Conservation (phyloP, 345 rosid genomes). For the Melaleuca alternifolia region DNA sequence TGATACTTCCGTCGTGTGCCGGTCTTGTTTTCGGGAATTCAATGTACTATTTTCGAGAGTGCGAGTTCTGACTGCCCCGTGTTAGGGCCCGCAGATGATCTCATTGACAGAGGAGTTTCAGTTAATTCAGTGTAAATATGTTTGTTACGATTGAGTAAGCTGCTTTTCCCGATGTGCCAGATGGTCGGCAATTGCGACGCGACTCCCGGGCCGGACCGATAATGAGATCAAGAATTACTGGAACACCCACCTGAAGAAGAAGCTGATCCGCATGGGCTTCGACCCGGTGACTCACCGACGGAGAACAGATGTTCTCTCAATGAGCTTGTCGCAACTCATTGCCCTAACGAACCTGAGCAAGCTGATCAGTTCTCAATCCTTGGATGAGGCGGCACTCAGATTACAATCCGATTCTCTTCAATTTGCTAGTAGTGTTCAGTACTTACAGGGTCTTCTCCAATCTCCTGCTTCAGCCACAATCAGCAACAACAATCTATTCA, state of each 20-base stretch:
- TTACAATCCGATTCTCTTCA: neutral
- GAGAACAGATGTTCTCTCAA: conserved; percentile 47
- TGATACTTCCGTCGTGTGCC: neutral
- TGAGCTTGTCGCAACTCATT: conserved; percentile 33
- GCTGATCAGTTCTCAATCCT: conserved; percentile 12
- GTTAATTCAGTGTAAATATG: neutral
- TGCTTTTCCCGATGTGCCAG: conserved; percentile 10
- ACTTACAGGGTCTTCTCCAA: neutral
- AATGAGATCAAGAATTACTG: conserved; percentile 77
- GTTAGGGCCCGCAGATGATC: neutral
- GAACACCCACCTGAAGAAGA: conserved; percentile 76
- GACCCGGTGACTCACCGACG: conserved; percentile 76
- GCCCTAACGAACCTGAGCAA: conserved; percentile 6
- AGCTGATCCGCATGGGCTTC: conserved; percentile 68
- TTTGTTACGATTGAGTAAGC: neutral
- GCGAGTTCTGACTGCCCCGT: neutral
- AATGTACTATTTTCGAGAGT: neutral
- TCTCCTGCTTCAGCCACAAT: neutral
- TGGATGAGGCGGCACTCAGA: neutral
- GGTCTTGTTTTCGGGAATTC: neutral
- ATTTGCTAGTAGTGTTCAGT: neutral
- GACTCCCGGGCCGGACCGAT: conserved; percentile 76
- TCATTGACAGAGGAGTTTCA: neutral
- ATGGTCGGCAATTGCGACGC: conserved; percentile 78
- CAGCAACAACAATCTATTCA: neutral